Percentiles rank a stretch among this genome's conserved stretches.
These are phyloP conservation scores for Russula virescens DNA, from an alignment of 768 basidiomycete species.

Conservation along the genomic window DNA sequence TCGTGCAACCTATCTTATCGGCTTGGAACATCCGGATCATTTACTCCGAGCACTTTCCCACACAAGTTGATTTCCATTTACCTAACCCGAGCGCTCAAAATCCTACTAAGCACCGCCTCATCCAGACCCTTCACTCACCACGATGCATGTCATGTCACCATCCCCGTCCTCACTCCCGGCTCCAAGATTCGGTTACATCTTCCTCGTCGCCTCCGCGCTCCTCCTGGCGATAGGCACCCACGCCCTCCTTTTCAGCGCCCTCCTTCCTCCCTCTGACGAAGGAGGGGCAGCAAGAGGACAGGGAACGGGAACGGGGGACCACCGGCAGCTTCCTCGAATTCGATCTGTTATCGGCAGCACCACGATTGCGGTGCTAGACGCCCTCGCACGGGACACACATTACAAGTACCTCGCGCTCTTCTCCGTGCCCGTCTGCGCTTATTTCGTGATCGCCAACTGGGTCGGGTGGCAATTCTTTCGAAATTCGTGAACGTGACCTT, in stretches of 20 bases:
- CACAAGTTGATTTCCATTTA: background rate
- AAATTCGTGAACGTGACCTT: constrained; percentile 51
- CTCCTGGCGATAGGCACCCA: constrained; percentile 16
- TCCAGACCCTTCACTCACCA: background rate
- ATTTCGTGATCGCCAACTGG: constrained; percentile 97
- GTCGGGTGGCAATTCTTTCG: constrained; percentile 97
- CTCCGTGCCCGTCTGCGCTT: constrained; percentile 73
- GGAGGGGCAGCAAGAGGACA: too few relatives aligned
- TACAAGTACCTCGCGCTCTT: constrained; percentile 86
- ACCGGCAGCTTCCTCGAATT: too few relatives aligned
- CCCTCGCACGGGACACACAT: constrained; percentile 65
- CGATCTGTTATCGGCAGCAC: background rate
- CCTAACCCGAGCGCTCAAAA: background rate
- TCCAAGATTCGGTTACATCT: constrained; percentile 6
- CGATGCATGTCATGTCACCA: background rate
- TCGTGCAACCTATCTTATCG: constrained; percentile 13
- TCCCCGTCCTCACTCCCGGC: constrained; percentile 5
- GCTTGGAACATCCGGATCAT: background rate
- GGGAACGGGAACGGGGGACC: background rate
- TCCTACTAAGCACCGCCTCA: background rate
- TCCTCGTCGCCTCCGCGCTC: constrained; percentile 15
- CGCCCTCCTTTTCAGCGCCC: constrained; percentile 18
- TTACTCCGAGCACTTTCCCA: background rate
- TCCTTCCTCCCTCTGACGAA: background rate
- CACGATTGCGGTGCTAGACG: constrained; percentile 43